These are phyloP conservation scores for Fusarium algeriense DNA, from an alignment of 2,329 filamentous ascomycete genomes.

Conservation along the genomic window DNA sequence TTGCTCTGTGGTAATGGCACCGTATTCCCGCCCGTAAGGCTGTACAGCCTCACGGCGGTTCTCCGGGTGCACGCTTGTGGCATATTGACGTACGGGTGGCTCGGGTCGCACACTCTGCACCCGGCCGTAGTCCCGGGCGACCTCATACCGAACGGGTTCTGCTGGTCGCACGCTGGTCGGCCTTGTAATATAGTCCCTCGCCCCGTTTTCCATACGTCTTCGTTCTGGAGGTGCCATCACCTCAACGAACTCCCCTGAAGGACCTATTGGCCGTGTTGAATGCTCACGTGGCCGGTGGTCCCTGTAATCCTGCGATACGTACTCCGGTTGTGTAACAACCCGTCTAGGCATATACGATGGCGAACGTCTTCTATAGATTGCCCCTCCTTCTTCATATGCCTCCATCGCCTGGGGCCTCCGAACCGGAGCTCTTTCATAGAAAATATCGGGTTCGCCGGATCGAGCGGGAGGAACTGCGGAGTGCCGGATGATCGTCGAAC, in stretches of 20 bases:
- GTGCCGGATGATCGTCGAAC: constrained; percentile 59
- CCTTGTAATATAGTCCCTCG: constrained; percentile 67
- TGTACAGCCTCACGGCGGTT: constrained; percentile 48
- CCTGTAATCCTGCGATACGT: constrained; percentile 63
- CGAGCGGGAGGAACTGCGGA: constrained; percentile 64
- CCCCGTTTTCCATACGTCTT: constrained; percentile 59
- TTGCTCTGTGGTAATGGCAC: constrained; percentile 43
- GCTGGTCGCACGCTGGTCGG: constrained; percentile 70
- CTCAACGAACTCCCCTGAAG: constrained; percentile 61
- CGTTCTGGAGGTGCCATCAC: constrained; percentile 58
- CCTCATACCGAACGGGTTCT: constrained; percentile 58
- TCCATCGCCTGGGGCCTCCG: constrained; percentile 63
- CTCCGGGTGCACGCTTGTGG: constrained; percentile 46
- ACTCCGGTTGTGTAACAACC: constrained; percentile 73
- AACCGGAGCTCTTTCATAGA: constrained; percentile 74
- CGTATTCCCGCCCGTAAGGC: constrained; percentile 52
- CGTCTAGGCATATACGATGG: constrained; percentile 66
- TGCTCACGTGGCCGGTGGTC: constrained; percentile 70
- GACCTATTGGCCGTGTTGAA: constrained; percentile 61
- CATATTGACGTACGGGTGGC: constrained; percentile 47
- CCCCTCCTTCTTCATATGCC: constrained; percentile 62
- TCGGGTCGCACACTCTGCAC: constrained; percentile 59
- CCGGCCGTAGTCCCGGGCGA: constrained; percentile 58
- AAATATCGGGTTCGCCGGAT: constrained; percentile 64
- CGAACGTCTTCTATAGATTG: constrained; percentile 64